phyloP scores from a whole-genome alignment of 192 early-diverging fungal species.

The Linnemannia zychae region DNA sequence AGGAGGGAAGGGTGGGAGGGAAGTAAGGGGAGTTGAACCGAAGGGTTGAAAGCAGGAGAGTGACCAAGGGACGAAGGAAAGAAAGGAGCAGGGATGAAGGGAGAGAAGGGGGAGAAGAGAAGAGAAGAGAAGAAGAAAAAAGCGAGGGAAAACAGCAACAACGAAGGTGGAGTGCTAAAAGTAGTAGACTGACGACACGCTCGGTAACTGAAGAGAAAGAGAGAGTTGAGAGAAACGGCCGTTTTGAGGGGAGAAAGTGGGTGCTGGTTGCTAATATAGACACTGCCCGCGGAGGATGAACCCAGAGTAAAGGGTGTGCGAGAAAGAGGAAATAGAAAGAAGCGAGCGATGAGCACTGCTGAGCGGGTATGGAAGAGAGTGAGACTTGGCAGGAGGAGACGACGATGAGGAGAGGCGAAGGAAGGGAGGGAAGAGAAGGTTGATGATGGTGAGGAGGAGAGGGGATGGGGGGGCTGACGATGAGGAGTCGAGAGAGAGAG shows the following conservation, averaged over 20 bases:
- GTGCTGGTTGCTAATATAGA: too few relatives aligned
- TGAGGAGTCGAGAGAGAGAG: background rate
- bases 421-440: background rate
- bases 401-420: conserved; percentile 14
- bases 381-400: background rate
- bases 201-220: background rate
- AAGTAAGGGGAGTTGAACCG: background rate
- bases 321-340: background rate
- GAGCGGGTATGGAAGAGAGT: background rate
- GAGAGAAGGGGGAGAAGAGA: background rate
- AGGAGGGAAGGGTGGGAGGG: background rate
- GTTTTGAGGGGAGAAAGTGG: too few relatives aligned
- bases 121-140: conserved; percentile 4
- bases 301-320: background rate
- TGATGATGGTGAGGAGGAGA: conserved; percentile 4
- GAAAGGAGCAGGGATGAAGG: background rate
- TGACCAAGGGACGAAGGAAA: too few relatives aligned
- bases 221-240: too few relatives aligned
- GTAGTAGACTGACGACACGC: background rate
- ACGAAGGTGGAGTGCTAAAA: background rate
- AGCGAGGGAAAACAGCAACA: conserved; percentile 3
- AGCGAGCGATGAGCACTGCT: conserved; percentile 1
- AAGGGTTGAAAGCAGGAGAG: too few relatives aligned
- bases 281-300: too few relatives aligned
- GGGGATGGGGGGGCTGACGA: conserved; percentile 2